phyloP scores from a whole-genome alignment of 108 stramenopile species.

The Skeletonema grethae region DNA sequence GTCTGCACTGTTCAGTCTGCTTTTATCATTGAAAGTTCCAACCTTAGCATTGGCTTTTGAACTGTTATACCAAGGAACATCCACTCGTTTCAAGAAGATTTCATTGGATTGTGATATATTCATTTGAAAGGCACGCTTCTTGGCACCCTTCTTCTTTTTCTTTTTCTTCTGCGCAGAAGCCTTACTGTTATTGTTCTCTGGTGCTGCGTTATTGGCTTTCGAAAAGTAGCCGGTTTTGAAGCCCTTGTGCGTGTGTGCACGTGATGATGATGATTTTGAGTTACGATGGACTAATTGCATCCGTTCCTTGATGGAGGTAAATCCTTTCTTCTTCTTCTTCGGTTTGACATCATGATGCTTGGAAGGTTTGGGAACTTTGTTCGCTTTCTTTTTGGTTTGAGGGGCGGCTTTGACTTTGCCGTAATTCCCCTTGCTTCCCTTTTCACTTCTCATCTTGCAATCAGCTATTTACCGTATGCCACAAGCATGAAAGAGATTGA shows the following conservation, averaged over 20 bases:
- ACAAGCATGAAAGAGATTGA: background rate
- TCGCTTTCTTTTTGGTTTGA: background rate
- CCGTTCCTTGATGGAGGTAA: background rate
- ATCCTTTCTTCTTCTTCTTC: background rate
- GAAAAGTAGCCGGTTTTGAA: background rate
- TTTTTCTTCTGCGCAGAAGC: background rate
- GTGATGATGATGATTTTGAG: background rate
- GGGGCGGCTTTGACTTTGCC: slow-evolving; percentile 1
- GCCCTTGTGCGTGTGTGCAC: background rate
- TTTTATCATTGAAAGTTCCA: background rate
- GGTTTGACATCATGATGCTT: background rate
- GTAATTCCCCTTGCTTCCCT: slow-evolving; percentile 1
- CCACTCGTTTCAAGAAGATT: slow-evolving; percentile 3
- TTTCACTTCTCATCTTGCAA: background rate
- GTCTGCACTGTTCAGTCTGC: background rate
- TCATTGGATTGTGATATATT: slow-evolving; percentile 22
- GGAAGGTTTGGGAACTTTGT: background rate
- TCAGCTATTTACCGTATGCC: background rate
- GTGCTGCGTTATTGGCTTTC: background rate
- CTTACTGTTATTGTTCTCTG: background rate
- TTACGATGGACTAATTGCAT: background rate
- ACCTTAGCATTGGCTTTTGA: slow-evolving; percentile 17
- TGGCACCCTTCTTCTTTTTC: background rate
- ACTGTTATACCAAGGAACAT: slow-evolving; percentile 26
- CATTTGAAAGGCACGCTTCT: slow-evolving; percentile 26